Percentiles rank a stretch among this genome's conserved stretches.
phyloP scores from a whole-genome alignment of 768 basidiomycete genomes.

The Leccinum sublutescens region DNA sequence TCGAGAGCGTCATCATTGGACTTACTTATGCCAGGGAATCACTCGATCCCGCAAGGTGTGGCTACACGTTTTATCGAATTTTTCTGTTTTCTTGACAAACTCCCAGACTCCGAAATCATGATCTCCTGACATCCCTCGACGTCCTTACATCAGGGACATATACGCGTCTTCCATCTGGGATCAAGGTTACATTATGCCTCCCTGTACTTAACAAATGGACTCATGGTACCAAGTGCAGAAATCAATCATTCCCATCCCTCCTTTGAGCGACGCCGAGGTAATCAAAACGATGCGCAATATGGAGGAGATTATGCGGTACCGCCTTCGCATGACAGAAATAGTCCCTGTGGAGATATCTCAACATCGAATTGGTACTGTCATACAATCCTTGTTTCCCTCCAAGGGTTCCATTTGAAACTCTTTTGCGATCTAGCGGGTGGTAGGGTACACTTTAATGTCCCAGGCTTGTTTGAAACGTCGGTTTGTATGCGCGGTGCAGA shows the following conservation, averaged over 20 bases:
- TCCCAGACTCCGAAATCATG: constrained; percentile 84
- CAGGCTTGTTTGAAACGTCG: constrained; percentile 70
- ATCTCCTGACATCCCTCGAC: constrained; percentile 87
- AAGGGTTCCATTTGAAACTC: constrained; percentile 14
- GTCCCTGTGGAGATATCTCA: constrained; percentile 79
- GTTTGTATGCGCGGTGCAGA: constrained; percentile 72
- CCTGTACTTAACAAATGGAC: constrained; percentile 15
- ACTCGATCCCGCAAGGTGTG: constrained; percentile 76
- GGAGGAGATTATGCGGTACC: constrained; percentile 75
- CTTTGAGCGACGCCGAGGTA: constrained; percentile 66
- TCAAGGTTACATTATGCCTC: constrained; percentile 55
- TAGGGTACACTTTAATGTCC: constrained; percentile 72
- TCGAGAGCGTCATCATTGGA: constrained; percentile 63
- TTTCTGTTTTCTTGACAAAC: background rate
- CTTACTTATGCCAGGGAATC: constrained; percentile 66
- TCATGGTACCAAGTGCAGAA: constrained; percentile 48
- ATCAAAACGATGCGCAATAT: constrained; percentile 64
- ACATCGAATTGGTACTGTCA: constrained; percentile 58
- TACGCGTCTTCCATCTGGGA: constrained; percentile 70
- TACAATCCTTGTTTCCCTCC: constrained; percentile 13
- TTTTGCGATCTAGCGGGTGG: constrained; percentile 57
- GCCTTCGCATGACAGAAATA: constrained; percentile 75
- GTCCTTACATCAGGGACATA: constrained; percentile 88
- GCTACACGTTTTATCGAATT: background rate
- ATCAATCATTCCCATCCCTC: constrained; percentile 60